Evolutionary conservation across 805 yeast species (phyloP), one percentile per base, ranked within the genome.

Genomic region (Ogataea kodamae): DNA sequence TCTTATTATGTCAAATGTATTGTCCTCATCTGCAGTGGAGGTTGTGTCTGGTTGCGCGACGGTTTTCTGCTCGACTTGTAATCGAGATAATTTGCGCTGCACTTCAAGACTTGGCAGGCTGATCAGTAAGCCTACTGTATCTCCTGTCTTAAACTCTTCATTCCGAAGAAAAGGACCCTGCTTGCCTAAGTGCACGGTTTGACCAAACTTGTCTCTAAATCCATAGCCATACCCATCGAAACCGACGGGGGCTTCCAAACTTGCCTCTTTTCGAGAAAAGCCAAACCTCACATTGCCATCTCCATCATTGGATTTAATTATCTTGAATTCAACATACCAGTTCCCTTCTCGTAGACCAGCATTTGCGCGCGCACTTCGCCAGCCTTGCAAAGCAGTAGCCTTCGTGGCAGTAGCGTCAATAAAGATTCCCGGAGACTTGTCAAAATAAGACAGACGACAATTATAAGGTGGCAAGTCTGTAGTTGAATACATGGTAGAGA

Each of bases 161-260:
- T 59, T 48, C 4, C 25, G 23, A 67, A 81, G 65, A 43, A 76
- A 74, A 20, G 70, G 68, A 16, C 59, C 53, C 0, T 87, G 86
- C 30, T 89, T 70, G 39, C 90, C 79, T 26, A 81, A 60, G 44
- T 92, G 94, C 15, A 92, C 68, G 18, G 74, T 74, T 45, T 84
- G 83, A 2, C 95, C 89, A 5, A 71, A 68, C 22, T 72, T 70
- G 59, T 90, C 97, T 39, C 97, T 68, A 3, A 92, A 52, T 2
- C 96, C 97, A 57, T 92, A 90, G 0, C 96, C 90, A 61, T 88
- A 92, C 0, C 88, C 90, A 58, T 92, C 97, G 50, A 76, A 86
- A 3, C 99, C 99, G 5, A 89, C 92, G 0, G 99, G 97, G 0
- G 95, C 95, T 47, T 90, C 97, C 26, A 89, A 59, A 30, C 87